Evolutionary conservation across 2,329 filamentous ascomycete genomes (phyloP), one percentile per base, ranked within the genome.

Genomic region (Paraphaeosphaeria sporulosa): DNA sequence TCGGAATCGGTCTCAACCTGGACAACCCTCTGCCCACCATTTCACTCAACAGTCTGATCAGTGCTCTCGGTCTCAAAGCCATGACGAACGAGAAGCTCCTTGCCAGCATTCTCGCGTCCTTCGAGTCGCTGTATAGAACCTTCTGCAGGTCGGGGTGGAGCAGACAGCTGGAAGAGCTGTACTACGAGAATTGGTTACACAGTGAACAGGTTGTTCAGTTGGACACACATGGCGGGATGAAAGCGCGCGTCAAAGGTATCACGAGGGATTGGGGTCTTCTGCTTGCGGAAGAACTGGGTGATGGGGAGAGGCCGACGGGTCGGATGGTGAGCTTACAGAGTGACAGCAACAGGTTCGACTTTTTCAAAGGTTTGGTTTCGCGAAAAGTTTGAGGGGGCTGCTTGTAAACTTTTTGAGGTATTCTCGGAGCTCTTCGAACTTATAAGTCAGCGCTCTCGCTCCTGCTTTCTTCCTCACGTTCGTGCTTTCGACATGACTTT

Each of bases 331-430:
- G 90, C 69, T 79, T 99, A 79, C 94, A 97, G 82, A 97, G 93
- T 76, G 95, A 99, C 77, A 93, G 94, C 75, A 99, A 99, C 73
- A 97, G 94, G 77, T 99, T 99, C 81, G 95, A 99, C 79, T 99
- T 97, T 77, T 96, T 97, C 81, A 92, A 87, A 73, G 95, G 95
- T 0, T 74, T 99, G 70, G 82, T 99, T 21, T 92, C 88, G 81
- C 86, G 90, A 71, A 98, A 96, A 83, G 78, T 89, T 1, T 93
- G 61, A 42, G 2, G n/a, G 23, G 25, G 40, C 4, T 25, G 25
- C 5, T 32, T 3, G 15, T 13, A 9, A 7, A 21, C 1, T 43
- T 43, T 7, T 12, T 43, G 25, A 10, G 38, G 19, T 5, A 17
- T 5, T 40, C 2, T 40, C 38, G 38, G 17, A 17, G 17, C 38